Evolutionary conservation across 257 asterid species (phyloP), one percentile per base, ranked within the genome.

Genomic region (Solanum chmielewskii): DNA sequence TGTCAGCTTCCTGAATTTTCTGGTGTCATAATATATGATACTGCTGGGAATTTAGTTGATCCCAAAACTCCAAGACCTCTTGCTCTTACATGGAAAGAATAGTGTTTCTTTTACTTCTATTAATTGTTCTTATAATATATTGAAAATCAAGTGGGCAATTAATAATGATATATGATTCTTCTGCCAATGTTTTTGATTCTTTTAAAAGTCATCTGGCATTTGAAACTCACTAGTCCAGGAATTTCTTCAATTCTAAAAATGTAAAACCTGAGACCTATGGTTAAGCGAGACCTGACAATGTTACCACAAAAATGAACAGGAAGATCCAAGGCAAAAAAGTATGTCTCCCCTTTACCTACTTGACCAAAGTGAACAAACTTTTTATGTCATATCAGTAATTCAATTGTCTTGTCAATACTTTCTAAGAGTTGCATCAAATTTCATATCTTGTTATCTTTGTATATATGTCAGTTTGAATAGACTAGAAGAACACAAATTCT

Each of bases 1-100:
- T 94, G 97, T 64, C 94, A 94, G 92, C 96, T 94, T 86, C 97
- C 98, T 1, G 95, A 96, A 81, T 94, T 94, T 91, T 94, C 96
- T 0, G 97, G 98, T 31, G 98, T 94, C 49, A 96, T 95, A 7
- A 90, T 94, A 35, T 94, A 96, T 86, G 98, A 94, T 83, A 90
- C 96, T 31, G 83, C 91, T 2, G 98, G 97, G 52, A 94, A 91
- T 45, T 47, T 80, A 47, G 62, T 88, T 9, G 88, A 91, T 27
- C 70, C 93, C 18, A 92, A 93, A 35, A 83, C 94, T 59, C 86
- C 83, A 84, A 73, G 75, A 37, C 88, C 89, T 62, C 88, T 3
- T 59, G 91, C 94, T 21, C 95, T 90, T 70, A 84, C 94, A 64
- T 90, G 96, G 95, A 93, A 90, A 87, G 85, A 80, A 47, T 80